A percentile compares a stretch with the other conserved stretches of the same genome.
Conservation (phyloP, 177 flowering plant species). For the Telopea speciosissima region DNA sequence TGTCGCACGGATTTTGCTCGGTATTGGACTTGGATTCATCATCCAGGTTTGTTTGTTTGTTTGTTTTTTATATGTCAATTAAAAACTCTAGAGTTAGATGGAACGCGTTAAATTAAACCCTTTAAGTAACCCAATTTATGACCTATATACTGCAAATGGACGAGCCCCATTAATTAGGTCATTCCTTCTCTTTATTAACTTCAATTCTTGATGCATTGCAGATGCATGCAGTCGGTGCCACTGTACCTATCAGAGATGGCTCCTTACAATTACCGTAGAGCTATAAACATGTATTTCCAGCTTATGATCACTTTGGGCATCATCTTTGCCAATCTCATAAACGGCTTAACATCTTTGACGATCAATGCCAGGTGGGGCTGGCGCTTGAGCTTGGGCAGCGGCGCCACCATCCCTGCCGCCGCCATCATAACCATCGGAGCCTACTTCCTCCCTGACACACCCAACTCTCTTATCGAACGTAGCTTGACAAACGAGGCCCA, state of each 20-base stretch:
- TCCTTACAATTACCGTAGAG: slow-evolving; percentile 15
- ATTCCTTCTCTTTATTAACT: too few species aligned
- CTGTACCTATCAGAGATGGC: slow-evolving; percentile 27
- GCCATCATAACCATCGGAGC: slow-evolving; percentile 11
- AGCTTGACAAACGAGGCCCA: slow-evolving; percentile 6
- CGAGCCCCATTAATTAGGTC: too few species aligned
- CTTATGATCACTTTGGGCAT: slow-evolving; percentile 16
- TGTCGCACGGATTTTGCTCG: slow-evolving; percentile 18
- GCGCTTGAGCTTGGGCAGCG: slow-evolving; percentile 8
- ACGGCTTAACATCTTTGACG: slow-evolving; percentile 14
- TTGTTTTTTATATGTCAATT: too few species aligned
- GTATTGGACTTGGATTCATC: slow-evolving; percentile 21
- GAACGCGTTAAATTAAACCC: too few species aligned
- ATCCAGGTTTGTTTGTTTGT: slow-evolving; percentile 11
- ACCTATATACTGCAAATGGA: too few species aligned
- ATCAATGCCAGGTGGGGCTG: slow-evolving; percentile 19
- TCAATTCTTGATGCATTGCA: too few species aligned
- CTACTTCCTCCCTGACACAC: slow-evolving; percentile 19
- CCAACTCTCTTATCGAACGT: slow-evolving; percentile 17
- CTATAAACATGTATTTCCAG: slow-evolving; percentile 21
- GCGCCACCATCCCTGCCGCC: slow-evolving; percentile 14
- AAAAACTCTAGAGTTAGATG: too few species aligned
- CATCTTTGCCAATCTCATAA: slow-evolving; percentile 15
- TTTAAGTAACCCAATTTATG: too few species aligned
- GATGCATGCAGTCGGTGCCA: slow-evolving; percentile 17